phyloP scores from a whole-genome alignment of 345 rosid species.

The Arabidopsis thaliana region DNA sequence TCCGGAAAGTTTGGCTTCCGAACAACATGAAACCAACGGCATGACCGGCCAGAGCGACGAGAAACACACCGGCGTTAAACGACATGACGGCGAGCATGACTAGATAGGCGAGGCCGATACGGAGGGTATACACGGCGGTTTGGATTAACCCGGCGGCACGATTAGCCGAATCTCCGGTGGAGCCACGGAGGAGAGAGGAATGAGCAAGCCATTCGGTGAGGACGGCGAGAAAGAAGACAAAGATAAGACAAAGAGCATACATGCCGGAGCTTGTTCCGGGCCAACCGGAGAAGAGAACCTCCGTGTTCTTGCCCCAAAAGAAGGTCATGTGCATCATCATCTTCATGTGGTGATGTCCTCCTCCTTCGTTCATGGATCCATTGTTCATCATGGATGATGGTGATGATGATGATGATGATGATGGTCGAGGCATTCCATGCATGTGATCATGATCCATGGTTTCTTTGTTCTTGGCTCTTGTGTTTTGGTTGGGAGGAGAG shows the following conservation, averaged over 20 bases:
- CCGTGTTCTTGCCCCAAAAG: conserved; percentile 73
- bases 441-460: conserved; percentile 44
- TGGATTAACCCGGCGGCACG: conserved; percentile 57
- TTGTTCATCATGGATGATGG: conserved; percentile 43
- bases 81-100: conserved; percentile 87
- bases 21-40: conserved; percentile 69
- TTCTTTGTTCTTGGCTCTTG: conserved; percentile 32
- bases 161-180: conserved; percentile 53
- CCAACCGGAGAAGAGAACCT: conserved; percentile 79
- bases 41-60: conserved; percentile 72
- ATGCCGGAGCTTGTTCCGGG: conserved; percentile 69
- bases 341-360: conserved; percentile 19
- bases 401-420: conserved; percentile 38
- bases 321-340: conserved; percentile 56
- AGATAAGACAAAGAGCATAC: conserved; percentile 70
- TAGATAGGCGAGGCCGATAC: conserved; percentile 63
- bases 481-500: conserved; percentile 26
- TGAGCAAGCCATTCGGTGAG: conserved; percentile 61
- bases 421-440: conserved; percentile 40
- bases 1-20: conserved; percentile 52
- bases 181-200: conserved; percentile 34
- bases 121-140: conserved; percentile 60
- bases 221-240: conserved; percentile 62
- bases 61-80: conserved; percentile 74
- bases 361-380: conserved; percentile 44